Evolutionary conservation across 83 land plant genomes (phyloP).

Genomic region (Diphasiastrum complanatum): DNA sequence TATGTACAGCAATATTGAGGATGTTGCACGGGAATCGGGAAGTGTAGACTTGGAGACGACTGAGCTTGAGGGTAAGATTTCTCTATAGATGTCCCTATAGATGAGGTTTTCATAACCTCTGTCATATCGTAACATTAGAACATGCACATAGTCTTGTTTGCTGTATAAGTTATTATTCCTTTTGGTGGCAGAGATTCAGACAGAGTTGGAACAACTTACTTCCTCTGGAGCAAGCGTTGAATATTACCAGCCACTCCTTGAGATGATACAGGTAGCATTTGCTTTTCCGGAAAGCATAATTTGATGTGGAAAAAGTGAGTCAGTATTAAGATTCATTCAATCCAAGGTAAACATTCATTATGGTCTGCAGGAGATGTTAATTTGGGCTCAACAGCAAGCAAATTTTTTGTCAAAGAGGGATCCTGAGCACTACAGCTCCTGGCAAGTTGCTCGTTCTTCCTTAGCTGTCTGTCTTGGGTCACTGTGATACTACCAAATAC

Average conservation of each 20-base stretch:
- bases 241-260: slow-evolving; percentile 59
- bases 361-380: slow-evolving; percentile 52
- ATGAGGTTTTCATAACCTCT: no score
- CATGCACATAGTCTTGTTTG: no score
- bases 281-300: background rate
- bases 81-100: no score
- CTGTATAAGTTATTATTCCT: no score
- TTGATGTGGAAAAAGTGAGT: no score
- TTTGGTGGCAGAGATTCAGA: slow-evolving; percentile 49
- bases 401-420: slow-evolving; percentile 50
- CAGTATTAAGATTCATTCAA: no score
- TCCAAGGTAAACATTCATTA: no score
- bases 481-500: no score
- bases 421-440: slow-evolving; percentile 63
- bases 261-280: slow-evolving; percentile 59
- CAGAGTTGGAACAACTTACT: slow-evolving; percentile 58
- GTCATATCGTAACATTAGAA: no score
- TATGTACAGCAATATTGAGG: slow-evolving; percentile 75
- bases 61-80: slow-evolving; percentile 49
- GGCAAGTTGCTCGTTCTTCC: slow-evolving; percentile 26
- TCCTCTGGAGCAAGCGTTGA: slow-evolving; percentile 20
- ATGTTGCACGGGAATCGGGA: slow-evolving; percentile 85
- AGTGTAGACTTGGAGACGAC: slow-evolving; percentile 81
- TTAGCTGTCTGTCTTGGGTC: background rate
- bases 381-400: slow-evolving; percentile 62